Conservation (phyloP, 2,329 filamentous ascomycete genomes). For the Penicillium sp. region DNA sequence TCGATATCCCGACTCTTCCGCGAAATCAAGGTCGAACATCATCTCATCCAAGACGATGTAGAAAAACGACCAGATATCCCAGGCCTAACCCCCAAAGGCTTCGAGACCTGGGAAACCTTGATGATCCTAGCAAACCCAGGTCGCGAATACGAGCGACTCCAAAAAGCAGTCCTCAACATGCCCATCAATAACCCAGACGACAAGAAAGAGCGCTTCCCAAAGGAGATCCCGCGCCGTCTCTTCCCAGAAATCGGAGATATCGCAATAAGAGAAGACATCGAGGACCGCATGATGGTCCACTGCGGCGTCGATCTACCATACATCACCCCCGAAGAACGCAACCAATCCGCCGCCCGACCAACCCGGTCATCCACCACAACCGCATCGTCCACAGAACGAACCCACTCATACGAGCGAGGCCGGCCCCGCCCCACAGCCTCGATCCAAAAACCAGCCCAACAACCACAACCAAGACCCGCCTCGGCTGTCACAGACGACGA, state of each 20-base stretch:
- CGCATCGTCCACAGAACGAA: conserved; percentile 11
- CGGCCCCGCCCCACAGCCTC: conserved; percentile 42
- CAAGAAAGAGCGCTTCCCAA: conserved; percentile 71
- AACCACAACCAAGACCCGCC: conserved; percentile 23
- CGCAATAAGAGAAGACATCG: conserved; percentile 58
- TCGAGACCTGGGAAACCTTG: conserved; percentile 68
- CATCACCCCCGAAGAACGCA: conserved; percentile 37
- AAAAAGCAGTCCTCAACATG: conserved; percentile 65
- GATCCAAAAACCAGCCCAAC: conserved; percentile 9
- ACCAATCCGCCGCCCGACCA: conserved; percentile 23
- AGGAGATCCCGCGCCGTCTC: conserved; percentile 70
- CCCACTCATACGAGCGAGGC: conserved; percentile 22
- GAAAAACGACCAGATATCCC: conserved; percentile 59
- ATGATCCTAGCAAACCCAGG: conserved; percentile 75
- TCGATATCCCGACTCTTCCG: conserved; percentile 60
- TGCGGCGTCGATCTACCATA: conserved; percentile 48
- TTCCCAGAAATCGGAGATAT: conserved; percentile 62
- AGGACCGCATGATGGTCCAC: conserved; percentile 57
- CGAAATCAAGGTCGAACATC: conserved; percentile 56
- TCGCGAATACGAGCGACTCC: conserved; percentile 68
- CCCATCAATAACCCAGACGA: conserved; percentile 67
- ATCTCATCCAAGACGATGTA: conserved; percentile 58
- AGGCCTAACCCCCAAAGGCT: conserved; percentile 65
- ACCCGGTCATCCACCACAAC: conserved; percentile 20
- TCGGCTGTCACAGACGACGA: conserved; percentile 38